Evolutionary conservation across 495 filamentous ascomycete species (phyloP).

Genomic region (Lophiotrema nucula): DNA sequence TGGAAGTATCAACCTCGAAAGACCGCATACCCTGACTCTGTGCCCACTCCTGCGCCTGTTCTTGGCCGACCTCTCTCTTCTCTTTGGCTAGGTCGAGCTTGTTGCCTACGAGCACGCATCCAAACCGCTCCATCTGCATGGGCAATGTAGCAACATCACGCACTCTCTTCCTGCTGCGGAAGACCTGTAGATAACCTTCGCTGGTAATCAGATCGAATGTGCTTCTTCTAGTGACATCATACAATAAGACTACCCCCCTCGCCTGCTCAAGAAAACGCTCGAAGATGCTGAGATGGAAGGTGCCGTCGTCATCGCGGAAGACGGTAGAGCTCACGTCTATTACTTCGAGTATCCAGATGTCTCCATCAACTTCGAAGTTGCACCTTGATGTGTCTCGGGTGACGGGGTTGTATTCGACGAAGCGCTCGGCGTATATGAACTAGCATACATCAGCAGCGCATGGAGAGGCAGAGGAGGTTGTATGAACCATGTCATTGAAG

Average conservation of each 20-base stretch:
- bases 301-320: background rate
- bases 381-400: too few relatives aligned
- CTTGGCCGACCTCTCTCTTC: constrained; percentile 8
- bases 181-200: background rate
- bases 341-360: background rate
- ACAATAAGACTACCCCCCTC: constrained; percentile 14
- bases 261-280: background rate
- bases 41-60: constrained; percentile 9
- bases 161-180: background rate
- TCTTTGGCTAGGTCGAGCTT: constrained; percentile 4
- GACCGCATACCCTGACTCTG: background rate
- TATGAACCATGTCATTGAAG: constrained; percentile 25
- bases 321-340: constrained; percentile 3
- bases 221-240: constrained; percentile 4
- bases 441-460: background rate
- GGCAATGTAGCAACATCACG: background rate
- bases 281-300: background rate
- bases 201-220: constrained; percentile 13
- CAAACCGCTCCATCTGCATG: constrained; percentile 7
- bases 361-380: background rate
- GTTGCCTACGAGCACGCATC: constrained; percentile 21
- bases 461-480: background rate
- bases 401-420: constrained; percentile 9
- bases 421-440: constrained; percentile 9
- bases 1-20: constrained; percentile 5